A percentile compares a stretch with the other conserved stretches of the same genome.
Evolutionary conservation across 768 basidiomycete genomes (phyloP).

Genomic region (Dioszegia aurantiaca): DNA sequence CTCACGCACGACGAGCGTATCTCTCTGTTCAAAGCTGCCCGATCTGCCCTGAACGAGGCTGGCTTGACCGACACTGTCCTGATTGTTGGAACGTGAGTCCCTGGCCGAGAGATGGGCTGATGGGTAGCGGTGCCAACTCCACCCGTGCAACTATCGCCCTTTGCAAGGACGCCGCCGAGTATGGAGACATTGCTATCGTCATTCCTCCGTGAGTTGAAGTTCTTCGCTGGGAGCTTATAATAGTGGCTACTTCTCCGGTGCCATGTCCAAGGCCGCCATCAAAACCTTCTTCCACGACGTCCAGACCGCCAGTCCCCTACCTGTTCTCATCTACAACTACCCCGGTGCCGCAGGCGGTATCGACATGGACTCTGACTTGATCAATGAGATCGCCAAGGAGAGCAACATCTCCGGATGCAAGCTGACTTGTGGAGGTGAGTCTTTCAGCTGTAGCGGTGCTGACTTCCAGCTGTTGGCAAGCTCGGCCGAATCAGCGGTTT

Average conservation of each 20-base stretch:
- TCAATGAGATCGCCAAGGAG: constrained; percentile 71
- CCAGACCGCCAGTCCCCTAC: constrained; percentile 73
- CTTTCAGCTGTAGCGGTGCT: no score
- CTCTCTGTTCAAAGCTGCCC: constrained; percentile 63
- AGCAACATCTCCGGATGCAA: constrained; percentile 83
- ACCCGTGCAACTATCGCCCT: constrained; percentile 78
- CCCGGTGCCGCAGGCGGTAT: constrained; percentile 85
- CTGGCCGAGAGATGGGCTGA: constrained; percentile 2
- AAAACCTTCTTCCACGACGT: constrained; percentile 78
- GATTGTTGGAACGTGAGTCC: constrained; percentile 66
- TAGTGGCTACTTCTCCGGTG: constrained; percentile 76
- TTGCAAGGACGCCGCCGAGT: constrained; percentile 69
- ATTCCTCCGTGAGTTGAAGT: constrained; percentile 59
- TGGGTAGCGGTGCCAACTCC: constrained; percentile 63
- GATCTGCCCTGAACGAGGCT: constrained; percentile 68
- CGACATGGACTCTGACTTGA: constrained; percentile 83
- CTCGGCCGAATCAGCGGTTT: constrained; percentile 75
- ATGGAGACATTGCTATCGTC: constrained; percentile 82
- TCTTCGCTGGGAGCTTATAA: no score
- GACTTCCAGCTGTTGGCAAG: constrained; percentile 67
- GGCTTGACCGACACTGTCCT: constrained; percentile 64
- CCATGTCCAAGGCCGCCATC: constrained; percentile 64
- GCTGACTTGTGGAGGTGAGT: constrained; percentile 72
- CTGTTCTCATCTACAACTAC: constrained; percentile 85
- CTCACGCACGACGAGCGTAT: constrained; percentile 66